Conservation (phyloP, 768 basidiomycete species). For the Amanita thiersii region DNA sequence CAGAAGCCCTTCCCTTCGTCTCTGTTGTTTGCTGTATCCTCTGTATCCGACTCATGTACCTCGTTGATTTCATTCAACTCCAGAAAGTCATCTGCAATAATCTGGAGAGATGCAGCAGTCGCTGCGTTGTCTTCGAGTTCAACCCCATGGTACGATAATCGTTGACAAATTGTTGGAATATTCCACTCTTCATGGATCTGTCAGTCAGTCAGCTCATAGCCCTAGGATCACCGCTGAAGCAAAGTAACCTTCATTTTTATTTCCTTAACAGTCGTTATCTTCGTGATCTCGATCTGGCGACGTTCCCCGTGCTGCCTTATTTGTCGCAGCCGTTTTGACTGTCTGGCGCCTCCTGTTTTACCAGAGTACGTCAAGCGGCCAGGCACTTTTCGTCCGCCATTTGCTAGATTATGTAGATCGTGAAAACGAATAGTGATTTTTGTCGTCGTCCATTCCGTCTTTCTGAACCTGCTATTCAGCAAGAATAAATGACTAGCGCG, state of each 20-base stretch:
- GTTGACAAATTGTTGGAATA: constrained; percentile 73
- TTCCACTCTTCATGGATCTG: constrained; percentile 56
- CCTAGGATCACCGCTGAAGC: constrained; percentile 1
- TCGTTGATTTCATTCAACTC: constrained; percentile 61
- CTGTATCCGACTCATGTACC: constrained; percentile 48
- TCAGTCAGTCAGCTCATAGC: constrained; percentile 3
- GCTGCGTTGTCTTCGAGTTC: constrained; percentile 61
- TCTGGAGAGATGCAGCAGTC: constrained; percentile 45
- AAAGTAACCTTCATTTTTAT: constrained; percentile 61
- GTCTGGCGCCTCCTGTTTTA: constrained; percentile 31
- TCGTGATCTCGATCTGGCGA: constrained; percentile 48
- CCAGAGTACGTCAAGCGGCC: constrained; percentile 4
- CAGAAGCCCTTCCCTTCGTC: constrained; percentile 64
- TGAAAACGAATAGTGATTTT: constrained; percentile 51
- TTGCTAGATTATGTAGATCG: constrained; percentile 12
- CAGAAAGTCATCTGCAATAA: constrained; percentile 50
- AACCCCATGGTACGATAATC: constrained; percentile 49
- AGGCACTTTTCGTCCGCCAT: background rate
- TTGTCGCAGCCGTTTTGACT: constrained; percentile 65
- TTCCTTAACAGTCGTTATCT: constrained; percentile 66
- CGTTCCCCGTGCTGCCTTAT: constrained; percentile 41
- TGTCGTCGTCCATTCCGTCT: constrained; percentile 48
- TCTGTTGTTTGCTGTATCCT: constrained; percentile 36
- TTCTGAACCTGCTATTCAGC: constrained; percentile 24
- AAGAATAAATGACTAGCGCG: constrained; percentile 3